Conservation (phyloP, 2,329 filamentous ascomycete genomes). For the Colletotrichum spinosum region DNA sequence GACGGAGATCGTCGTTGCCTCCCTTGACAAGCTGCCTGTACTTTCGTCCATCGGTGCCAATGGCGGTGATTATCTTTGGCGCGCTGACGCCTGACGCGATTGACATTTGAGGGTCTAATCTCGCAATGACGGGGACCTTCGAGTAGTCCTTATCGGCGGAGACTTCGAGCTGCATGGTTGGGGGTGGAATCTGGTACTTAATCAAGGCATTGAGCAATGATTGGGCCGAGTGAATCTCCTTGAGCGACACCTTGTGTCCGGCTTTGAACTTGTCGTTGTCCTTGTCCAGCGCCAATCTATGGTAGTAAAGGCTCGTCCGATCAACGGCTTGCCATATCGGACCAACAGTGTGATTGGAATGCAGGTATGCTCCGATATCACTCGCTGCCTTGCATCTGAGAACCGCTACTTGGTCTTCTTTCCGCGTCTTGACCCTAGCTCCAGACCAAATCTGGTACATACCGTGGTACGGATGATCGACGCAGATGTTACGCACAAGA, state of each 20-base stretch:
- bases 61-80: conserved; percentile 90
- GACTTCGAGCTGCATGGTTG: conserved; percentile 87
- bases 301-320: conserved; percentile 76
- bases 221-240: conserved; percentile 71
- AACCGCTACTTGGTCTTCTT: conserved; percentile 79
- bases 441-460: conserved; percentile 97
- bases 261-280: conserved; percentile 75
- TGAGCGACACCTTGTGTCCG: conserved; percentile 72
- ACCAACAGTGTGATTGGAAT: conserved; percentile 61
- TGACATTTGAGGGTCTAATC: conserved; percentile 79
- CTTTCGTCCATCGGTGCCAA: conserved; percentile 79
- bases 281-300: conserved; percentile 72
- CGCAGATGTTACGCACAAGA: conserved; percentile 85
- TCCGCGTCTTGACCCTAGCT: conserved; percentile 74
- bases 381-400: conserved; percentile 81
- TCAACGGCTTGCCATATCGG: conserved; percentile 78
- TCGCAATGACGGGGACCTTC: conserved; percentile 77
- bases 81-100: conserved; percentile 92
- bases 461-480: conserved; percentile 94
- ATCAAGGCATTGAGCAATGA: conserved; percentile 72
- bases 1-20: conserved; percentile 93
- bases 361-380: conserved; percentile 72
- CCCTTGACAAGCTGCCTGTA: conserved; percentile 97
- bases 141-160: conserved; percentile 80
- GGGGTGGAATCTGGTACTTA: conserved; percentile 81